Base-by-base conservation (phyloP, 805 yeast genomes). In the Metschnikowia corniflorae region DNA sequence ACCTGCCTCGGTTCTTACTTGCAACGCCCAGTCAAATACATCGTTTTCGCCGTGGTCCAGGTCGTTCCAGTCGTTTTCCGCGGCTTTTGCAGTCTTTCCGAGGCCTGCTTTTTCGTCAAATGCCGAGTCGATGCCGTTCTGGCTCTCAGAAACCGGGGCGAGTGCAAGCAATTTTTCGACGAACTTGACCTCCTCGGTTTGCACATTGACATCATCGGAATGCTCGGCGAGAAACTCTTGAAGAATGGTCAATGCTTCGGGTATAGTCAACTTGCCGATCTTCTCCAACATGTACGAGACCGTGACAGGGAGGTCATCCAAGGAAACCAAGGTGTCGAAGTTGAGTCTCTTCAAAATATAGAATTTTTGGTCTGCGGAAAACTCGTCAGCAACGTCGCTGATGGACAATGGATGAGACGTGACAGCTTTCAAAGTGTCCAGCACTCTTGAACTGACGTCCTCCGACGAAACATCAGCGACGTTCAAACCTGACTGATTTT, bases 1-100 rank as follows among this genome's bases (percentile, higher is more conserved):
- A 1, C 61, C 57, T 1, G 72, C 71, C 40, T 67, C 71, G 13
- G 62, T 34, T 34, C 58, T 47, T 7, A 56, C 54, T 37, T 64
- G 68, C 33, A 65, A 46, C 4, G 50, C 46, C 68, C 70, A 64
- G 43, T 64, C 68, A 18, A 41, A 41, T 4, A 41, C 28, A 14
- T 29, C 39, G 18, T 24, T 9, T 5, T 16, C 34, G 14, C 26
- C 34, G 13, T 26, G 18, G 5, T 19, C 17, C 13, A 7, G 25
- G 9, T 35, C 39, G 17, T 29, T 19, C 25, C 25, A 25, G 22
- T 18, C 26, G 18, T 25, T 18, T 13, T 18, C 26, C n/a, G n/a
- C n/a, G n/a, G n/a, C n/a, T 2, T 13, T 10, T 4, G 6, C 6
- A 3, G 2, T 10, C 33, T 1, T 49, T 49, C 1, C 58, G 41